A percentile compares a stretch with the other conserved stretches of the same genome.
phyloP scores from a whole-genome alignment of 2,329 filamentous ascomycete genomes.

The Stagonosporopsis vannaccii region DNA sequence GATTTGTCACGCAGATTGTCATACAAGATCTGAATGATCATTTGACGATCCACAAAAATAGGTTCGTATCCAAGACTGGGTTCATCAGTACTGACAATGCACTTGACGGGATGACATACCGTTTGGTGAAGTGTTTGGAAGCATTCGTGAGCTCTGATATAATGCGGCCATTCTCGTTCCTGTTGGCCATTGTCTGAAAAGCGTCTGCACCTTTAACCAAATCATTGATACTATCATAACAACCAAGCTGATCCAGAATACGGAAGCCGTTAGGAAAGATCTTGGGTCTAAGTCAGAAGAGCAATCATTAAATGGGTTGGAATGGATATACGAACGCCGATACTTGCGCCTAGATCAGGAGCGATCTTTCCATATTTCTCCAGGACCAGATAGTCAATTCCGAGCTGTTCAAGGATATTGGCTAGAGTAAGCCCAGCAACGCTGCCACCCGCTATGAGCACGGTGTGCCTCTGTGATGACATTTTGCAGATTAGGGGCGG shows the following conservation, averaged over 20 bases:
- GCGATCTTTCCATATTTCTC: conserved; percentile 22
- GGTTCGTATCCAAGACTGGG: background rate
- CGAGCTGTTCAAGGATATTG: conserved; percentile 17
- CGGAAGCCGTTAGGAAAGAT: conserved; percentile 20
- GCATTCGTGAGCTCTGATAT: background rate
- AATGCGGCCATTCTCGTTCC: conserved; percentile 1
- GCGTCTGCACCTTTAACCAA: background rate
- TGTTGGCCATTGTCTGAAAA: background rate
- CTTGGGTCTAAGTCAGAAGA: background rate
- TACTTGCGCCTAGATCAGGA: conserved; percentile 24
- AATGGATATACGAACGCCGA: conserved; percentile 14
- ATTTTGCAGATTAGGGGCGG: background rate
- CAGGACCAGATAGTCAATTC: conserved; percentile 24
- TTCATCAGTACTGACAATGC: background rate
- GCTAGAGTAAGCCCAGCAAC: conserved; percentile 21
- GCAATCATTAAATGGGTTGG: background rate
- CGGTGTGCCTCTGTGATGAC: background rate
- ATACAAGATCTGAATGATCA: conserved; percentile 20
- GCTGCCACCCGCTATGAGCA: conserved; percentile 24
- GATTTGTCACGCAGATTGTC: conserved; percentile 21
- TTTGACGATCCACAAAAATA: conserved; percentile 22
- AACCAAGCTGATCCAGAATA: conserved; percentile 30
- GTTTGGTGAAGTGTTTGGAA: background rate
- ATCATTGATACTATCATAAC: conserved; percentile 2
- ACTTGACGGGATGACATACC: background rate